These are phyloP conservation scores for Malbranchea zuffiana DNA, from an alignment of 2,329 filamentous ascomycete genomes.

Conservation along the genomic window DNA sequence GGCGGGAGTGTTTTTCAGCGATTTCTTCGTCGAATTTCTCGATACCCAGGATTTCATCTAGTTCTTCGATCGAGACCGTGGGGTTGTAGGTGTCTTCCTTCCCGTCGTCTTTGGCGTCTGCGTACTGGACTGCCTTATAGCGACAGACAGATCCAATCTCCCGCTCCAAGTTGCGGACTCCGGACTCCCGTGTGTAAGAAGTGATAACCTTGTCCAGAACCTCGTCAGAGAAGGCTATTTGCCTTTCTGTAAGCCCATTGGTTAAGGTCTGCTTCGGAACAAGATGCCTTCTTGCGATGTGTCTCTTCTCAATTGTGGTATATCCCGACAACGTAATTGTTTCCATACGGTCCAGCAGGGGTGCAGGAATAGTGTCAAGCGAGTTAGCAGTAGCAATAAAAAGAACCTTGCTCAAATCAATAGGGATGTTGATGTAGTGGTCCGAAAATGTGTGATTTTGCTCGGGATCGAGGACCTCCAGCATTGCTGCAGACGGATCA, in stretches of 20 bases:
- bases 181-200: slow-evolving; percentile 89
- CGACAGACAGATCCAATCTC: slow-evolving; percentile 92
- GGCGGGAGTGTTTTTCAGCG: slow-evolving; percentile 68
- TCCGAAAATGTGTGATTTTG: slow-evolving; percentile 93
- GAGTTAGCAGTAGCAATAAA: slow-evolving; percentile 97
- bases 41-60: slow-evolving; percentile 84
- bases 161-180: slow-evolving; percentile 89
- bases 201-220: slow-evolving; percentile 94
- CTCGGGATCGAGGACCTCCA: slow-evolving; percentile 93
- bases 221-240: slow-evolving; percentile 66
- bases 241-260: slow-evolving; percentile 68
- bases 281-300: slow-evolving; percentile 87
- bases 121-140: slow-evolving; percentile 87
- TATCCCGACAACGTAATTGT: slow-evolving; percentile 88
- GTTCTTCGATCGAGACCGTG: slow-evolving; percentile 61
- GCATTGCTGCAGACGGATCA: slow-evolving; percentile 92
- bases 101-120: slow-evolving; percentile 71
- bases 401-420: slow-evolving; percentile 89
- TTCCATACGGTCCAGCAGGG: slow-evolving; percentile 92
- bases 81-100: slow-evolving; percentile 61
- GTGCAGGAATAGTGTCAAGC: slow-evolving; percentile 87
- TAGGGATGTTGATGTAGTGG: slow-evolving; percentile 90
- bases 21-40: slow-evolving; percentile 94
- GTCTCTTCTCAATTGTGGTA: slow-evolving; percentile 90
- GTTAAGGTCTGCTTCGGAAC: slow-evolving; percentile 89